phyloP scores from a whole-genome alignment of 192 early-diverging fungal species.

The Backusella mclennaniae region DNA sequence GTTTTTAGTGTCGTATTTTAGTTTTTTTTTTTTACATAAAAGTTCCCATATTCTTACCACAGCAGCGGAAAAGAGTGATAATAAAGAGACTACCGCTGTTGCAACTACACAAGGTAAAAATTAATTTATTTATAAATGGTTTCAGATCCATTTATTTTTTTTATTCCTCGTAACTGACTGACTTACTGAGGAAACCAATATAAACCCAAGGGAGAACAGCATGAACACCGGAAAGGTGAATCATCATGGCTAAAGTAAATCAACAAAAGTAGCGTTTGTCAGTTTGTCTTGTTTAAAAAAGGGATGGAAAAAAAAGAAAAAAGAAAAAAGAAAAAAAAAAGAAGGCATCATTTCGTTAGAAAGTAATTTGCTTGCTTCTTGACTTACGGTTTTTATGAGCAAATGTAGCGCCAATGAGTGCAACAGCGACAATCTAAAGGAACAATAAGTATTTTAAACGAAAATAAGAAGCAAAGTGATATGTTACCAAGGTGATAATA shows the following conservation, averaged over 20 bases:
- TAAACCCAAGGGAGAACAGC: conserved; percentile 29
- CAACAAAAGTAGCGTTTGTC: no score
- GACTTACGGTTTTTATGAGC: conserved; percentile 37
- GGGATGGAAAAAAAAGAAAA: neutral
- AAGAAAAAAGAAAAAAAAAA: neutral
- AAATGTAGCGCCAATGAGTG: conserved; percentile 21
- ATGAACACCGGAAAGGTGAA: conserved; percentile 21
- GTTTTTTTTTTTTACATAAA: neutral
- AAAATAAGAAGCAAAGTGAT: neutral
- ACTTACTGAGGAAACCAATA: conserved; percentile 23
- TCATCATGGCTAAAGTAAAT: conserved; percentile 29
- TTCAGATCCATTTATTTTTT: neutral
- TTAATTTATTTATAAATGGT: neutral
- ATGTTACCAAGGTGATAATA: conserved; percentile 12
- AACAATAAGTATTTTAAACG: neutral
- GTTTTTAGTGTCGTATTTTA: neutral
- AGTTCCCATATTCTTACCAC: conserved; percentile 10
- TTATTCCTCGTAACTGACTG: no score
- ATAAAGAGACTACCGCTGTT: conserved; percentile 19
- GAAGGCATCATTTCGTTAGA: neutral
- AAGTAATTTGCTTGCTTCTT: no score
- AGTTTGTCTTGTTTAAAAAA: neutral
- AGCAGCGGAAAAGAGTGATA: conserved; percentile 8
- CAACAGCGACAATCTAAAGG: conserved; percentile 21
- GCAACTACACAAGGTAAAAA: conserved; percentile 18